Percentiles rank a stretch among this genome's conserved stretches.
phyloP scores from a whole-genome alignment of 2,329 filamentous ascomycete species.

The Thelonectria olida region DNA sequence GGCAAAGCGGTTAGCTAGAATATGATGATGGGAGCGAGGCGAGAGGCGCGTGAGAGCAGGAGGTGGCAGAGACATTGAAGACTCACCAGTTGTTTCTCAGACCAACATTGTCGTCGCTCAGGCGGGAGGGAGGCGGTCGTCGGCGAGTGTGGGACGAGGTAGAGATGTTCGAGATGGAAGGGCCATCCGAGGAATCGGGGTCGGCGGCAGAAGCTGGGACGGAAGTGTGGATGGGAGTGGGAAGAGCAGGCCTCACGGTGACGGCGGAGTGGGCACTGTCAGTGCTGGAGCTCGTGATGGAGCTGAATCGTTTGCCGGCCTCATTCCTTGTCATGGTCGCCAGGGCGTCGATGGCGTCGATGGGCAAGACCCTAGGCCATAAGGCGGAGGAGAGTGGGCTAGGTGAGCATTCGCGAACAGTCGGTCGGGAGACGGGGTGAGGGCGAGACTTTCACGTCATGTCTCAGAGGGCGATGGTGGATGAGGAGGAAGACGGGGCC shows the following conservation, averaged over 20 bases:
- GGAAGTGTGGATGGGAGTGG: slow-evolving; percentile 9
- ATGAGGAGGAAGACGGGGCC: background rate
- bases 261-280: slow-evolving; percentile 73
- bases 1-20: slow-evolving; percentile 31
- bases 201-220: slow-evolving; percentile 24
- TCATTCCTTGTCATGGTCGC: slow-evolving; percentile 76
- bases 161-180: slow-evolving; percentile 27
- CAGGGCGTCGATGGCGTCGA: slow-evolving; percentile 44
- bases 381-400: slow-evolving; percentile 35
- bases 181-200: slow-evolving; percentile 24
- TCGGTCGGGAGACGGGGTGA: slow-evolving; percentile 22
- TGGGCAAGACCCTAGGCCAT: slow-evolving; percentile 45
- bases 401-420: slow-evolving; percentile 29
- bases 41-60: slow-evolving; percentile 21
- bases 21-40: slow-evolving; percentile 20
- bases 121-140: slow-evolving; percentile 27
- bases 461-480: slow-evolving; percentile 33
- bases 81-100: slow-evolving; percentile 41
- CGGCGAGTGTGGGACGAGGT: slow-evolving; percentile 31
- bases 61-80: slow-evolving; percentile 22
- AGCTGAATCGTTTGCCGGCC: slow-evolving; percentile 66
- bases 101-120: slow-evolving; percentile 38
- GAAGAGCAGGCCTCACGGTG: slow-evolving; percentile 64
- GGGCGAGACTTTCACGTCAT: slow-evolving; percentile 45
- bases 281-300: slow-evolving; percentile 57